Conservation (phyloP, 768 basidiomycete genomes). For the Calvatia gigantea region DNA sequence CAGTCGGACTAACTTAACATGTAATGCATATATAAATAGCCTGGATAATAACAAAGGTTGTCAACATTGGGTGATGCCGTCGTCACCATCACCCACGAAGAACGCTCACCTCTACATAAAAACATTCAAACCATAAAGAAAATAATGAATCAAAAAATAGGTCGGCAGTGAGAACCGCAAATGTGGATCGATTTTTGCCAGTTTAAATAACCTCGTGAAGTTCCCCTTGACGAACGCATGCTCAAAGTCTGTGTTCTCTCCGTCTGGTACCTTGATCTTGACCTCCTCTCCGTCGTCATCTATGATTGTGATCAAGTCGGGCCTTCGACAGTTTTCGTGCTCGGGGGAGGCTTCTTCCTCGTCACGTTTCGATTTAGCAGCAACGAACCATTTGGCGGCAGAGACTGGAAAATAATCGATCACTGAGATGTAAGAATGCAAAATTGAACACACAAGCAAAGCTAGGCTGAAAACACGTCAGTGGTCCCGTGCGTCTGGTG, state of each 20-base stretch:
- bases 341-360: background rate
- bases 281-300: background rate
- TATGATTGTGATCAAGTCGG: slow-evolving; percentile 1
- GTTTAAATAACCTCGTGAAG: background rate
- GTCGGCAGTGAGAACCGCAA: background rate
- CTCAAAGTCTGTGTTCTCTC: slow-evolving; percentile 7
- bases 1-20: no score
- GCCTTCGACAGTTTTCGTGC: slow-evolving; percentile 1
- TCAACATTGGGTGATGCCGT: background rate
- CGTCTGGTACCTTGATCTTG: background rate
- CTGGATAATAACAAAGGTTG: no score
- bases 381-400: background rate
- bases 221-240: slow-evolving; percentile 1
- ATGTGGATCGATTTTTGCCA: background rate
- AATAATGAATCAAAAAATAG: background rate
- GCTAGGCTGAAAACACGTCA: background rate
- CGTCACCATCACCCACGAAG: no score
- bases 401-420: background rate
- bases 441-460: slow-evolving; percentile 3
- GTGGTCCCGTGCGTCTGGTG: background rate
- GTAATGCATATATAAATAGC: no score
- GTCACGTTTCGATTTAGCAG: background rate
- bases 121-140: background rate
- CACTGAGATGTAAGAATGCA: no score
- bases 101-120: no score